A percentile compares a stretch with the other conserved stretches of the same genome.
These are phyloP conservation scores for Stygiomarasmius scandens DNA, from an alignment of 1,284 basidiomycete species.

Conservation along the genomic window DNA sequence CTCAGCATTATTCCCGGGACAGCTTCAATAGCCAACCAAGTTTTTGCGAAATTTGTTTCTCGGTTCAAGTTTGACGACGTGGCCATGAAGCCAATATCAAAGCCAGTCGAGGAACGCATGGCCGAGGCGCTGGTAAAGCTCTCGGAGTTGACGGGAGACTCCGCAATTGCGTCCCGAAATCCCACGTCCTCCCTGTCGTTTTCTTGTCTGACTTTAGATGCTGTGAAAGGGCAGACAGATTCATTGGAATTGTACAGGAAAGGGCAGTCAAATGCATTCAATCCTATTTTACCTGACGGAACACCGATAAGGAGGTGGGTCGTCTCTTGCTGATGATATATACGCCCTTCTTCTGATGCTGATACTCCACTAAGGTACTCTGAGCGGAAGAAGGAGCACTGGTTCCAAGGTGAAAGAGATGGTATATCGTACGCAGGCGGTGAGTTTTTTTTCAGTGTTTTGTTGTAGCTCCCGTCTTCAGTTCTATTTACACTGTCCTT, in stretches of 20 bases:
- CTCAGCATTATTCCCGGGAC: slow-evolving; percentile 52
- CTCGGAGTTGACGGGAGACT: slow-evolving; percentile 51
- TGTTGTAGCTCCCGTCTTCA: background rate
- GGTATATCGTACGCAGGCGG: slow-evolving; percentile 59
- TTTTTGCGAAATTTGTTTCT: slow-evolving; percentile 61
- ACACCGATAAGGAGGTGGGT: slow-evolving; percentile 62
- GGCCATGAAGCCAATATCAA: slow-evolving; percentile 40
- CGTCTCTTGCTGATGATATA: background rate
- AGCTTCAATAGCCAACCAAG: slow-evolving; percentile 68
- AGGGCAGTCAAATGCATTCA: slow-evolving; percentile 52
- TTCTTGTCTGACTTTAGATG: slow-evolving; percentile 59
- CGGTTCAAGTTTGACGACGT: slow-evolving; percentile 53
- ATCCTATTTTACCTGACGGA: slow-evolving; percentile 60
- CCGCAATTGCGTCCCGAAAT: slow-evolving; percentile 51
- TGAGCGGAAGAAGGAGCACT: slow-evolving; percentile 55
- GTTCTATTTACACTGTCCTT: background rate
- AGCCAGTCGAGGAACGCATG: slow-evolving; percentile 49
- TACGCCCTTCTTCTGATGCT: background rate
- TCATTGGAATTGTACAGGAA: slow-evolving; percentile 48
- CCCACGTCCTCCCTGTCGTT: slow-evolving; percentile 66
- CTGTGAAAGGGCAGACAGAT: slow-evolving; percentile 53
- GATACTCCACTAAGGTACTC: slow-evolving; percentile 42
- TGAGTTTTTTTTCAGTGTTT: background rate
- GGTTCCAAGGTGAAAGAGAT: slow-evolving; percentile 63
- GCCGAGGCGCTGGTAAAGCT: slow-evolving; percentile 53